Evolutionary conservation across 2,329 filamentous ascomycete genomes (phyloP).

Genomic region (Dendryphion nanum): DNA sequence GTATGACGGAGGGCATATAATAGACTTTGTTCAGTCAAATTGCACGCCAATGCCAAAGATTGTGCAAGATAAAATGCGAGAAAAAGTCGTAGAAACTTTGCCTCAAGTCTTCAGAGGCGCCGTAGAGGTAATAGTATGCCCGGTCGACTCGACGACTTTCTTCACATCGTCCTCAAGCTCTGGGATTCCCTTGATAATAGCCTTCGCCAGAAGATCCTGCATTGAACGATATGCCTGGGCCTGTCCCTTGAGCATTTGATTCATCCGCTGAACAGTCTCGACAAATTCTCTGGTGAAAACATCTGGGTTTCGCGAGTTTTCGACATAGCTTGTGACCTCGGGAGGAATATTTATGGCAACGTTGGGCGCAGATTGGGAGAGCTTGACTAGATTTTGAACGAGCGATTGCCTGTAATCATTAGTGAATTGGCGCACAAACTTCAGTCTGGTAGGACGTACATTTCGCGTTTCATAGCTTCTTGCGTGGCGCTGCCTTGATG

Average conservation of each 20-base stretch:
- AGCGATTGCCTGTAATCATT: constrained; percentile 46
- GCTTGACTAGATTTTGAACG: constrained; percentile 53
- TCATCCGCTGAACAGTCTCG: constrained; percentile 61
- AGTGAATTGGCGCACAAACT: neutral
- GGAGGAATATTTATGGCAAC: constrained; percentile 56
- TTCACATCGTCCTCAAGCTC: constrained; percentile 56
- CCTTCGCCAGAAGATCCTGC: constrained; percentile 57
- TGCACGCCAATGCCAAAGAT: neutral
- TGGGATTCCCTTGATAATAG: constrained; percentile 59
- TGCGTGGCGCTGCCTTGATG: constrained; percentile 58
- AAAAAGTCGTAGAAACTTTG: neutral
- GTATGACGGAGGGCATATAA: neutral
- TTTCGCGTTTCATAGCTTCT: constrained; percentile 57
- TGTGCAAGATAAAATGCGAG: neutral
- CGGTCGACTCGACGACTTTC: constrained; percentile 48
- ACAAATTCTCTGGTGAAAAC: constrained; percentile 67
- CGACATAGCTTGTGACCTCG: constrained; percentile 63
- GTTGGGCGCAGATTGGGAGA: constrained; percentile 50
- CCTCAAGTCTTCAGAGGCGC: neutral
- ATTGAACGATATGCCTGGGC: constrained; percentile 59
- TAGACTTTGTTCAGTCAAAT: neutral
- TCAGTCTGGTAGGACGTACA: constrained; percentile 40
- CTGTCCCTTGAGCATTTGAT: constrained; percentile 62
- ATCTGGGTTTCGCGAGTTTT: constrained; percentile 62
- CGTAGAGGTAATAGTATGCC: constrained; percentile 31